These are phyloP conservation scores for Trichosporon asahii DNA, from an alignment of 1,284 basidiomycete species.

Conservation along the genomic window DNA sequence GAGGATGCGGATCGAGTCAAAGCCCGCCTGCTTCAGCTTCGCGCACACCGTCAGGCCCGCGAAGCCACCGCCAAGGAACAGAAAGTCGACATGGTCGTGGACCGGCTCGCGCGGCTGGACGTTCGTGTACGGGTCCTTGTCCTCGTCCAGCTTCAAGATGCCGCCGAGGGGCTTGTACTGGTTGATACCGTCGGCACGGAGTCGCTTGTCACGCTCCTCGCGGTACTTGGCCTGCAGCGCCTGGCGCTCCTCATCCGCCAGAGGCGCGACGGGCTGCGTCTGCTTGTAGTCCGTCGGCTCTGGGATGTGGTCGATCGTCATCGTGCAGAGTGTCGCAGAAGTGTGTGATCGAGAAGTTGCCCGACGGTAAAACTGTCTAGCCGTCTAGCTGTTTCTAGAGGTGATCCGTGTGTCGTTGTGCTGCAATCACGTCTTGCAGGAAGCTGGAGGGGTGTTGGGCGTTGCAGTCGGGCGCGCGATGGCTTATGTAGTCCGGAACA, in stretches of 20 bases:
- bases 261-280: neutral
- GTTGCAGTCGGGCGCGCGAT: neutral
- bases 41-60: slow-evolving; percentile 17
- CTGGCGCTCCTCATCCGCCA: slow-evolving; percentile 15
- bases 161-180: slow-evolving; percentile 15
- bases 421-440: neutral
- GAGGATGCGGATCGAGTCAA: slow-evolving; percentile 18
- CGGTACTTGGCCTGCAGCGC: slow-evolving; percentile 15
- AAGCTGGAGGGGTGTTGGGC: neutral
- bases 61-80: slow-evolving; percentile 23
- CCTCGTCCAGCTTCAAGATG: slow-evolving; percentile 10
- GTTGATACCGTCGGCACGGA: slow-evolving; percentile 13
- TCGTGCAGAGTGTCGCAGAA: neutral
- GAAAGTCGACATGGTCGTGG: slow-evolving; percentile 18
- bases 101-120: slow-evolving; percentile 20
- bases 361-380: neutral
- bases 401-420: neutral
- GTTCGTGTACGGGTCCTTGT: slow-evolving; percentile 19
- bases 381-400: neutral
- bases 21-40: slow-evolving; percentile 18
- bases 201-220: slow-evolving; percentile 19
- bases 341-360: neutral
- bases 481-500: neutral
- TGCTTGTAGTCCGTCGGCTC: slow-evolving; percentile 3
- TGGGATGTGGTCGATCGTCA: slow-evolving; percentile 14